These are phyloP conservation scores for Sphaceloma murrayae DNA, from an alignment of 2,329 filamentous ascomycete genomes.

Conservation along the genomic window DNA sequence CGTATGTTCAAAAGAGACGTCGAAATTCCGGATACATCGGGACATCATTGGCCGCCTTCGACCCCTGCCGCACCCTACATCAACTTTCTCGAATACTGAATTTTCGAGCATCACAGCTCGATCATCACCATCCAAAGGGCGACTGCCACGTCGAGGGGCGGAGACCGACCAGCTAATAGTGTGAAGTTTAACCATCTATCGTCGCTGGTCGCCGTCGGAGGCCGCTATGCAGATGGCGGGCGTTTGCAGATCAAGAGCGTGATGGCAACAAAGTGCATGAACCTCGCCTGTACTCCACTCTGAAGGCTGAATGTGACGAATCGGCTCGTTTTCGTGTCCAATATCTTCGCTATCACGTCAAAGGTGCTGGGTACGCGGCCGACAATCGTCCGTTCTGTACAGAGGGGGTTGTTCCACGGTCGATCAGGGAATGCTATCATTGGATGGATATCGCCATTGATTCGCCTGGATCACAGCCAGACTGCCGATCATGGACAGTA, in stretches of 20 bases:
- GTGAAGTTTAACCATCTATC: conserved; percentile 1
- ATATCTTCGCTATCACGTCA: background rate
- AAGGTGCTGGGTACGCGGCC: too few species aligned
- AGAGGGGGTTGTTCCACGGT: background rate
- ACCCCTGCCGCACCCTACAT: background rate
- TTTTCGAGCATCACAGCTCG: background rate
- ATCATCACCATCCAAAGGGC: conserved; percentile 27
- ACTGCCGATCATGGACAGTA: conserved; percentile 17
- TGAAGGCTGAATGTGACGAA: conserved; percentile 22
- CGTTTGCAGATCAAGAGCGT: conserved; percentile 3
- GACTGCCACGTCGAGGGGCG: conserved; percentile 45
- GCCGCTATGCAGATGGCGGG: background rate
- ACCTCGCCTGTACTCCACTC: background rate
- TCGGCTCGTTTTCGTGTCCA: conserved; percentile 16
- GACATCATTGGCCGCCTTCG: background rate
- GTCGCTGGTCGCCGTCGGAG: conserved; percentile 3
- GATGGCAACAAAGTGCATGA: background rate
- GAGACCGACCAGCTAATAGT: conserved; percentile 28
- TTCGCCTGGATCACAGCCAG: conserved; percentile 1
- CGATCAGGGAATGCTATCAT: too few species aligned
- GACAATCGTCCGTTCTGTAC: too few species aligned
- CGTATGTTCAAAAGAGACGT: too few species aligned
- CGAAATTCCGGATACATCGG: too few species aligned
- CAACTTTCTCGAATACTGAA: background rate
- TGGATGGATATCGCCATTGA: background rate